These are phyloP conservation scores for Starmerella kuoi DNA, from an alignment of 805 yeast genomes.

Conservation along the genomic window DNA sequence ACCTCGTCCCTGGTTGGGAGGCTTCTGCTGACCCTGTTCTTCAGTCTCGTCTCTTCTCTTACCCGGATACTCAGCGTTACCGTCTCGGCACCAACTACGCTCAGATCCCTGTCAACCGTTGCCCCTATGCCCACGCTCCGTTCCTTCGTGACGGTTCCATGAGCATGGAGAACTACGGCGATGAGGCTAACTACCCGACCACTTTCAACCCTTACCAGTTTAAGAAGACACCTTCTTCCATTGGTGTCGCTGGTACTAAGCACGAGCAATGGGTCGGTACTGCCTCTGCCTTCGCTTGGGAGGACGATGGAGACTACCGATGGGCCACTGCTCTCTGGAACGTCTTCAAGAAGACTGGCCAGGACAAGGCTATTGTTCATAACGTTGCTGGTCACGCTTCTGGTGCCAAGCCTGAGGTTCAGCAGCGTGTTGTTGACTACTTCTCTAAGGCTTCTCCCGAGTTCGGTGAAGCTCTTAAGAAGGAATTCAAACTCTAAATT, in stretches of 20 bases:
- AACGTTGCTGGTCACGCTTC: conserved; percentile 64
- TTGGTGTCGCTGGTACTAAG: conserved; percentile 27
- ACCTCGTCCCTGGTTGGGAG: conserved; percentile 63
- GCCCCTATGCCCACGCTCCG: conserved; percentile 40
- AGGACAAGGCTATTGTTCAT: conserved; percentile 71
- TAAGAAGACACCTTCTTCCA: conserved; percentile 15
- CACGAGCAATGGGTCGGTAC: conserved; percentile 77
- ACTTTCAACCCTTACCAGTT: conserved; percentile 29
- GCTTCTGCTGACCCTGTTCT: conserved; percentile 67
- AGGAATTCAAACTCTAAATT: conserved; percentile 3
- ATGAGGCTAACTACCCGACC: conserved; percentile 43
- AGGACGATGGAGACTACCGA: conserved; percentile 56
- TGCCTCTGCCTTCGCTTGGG: conserved; percentile 81
- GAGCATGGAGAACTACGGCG: conserved; percentile 38
- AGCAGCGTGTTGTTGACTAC: conserved; percentile 65
- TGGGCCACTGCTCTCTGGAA: conserved; percentile 73
- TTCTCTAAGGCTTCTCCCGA: conserved; percentile 60
- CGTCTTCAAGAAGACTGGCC: conserved; percentile 67
- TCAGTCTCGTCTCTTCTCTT: conserved; percentile 64
- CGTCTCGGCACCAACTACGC: conserved; percentile 59
- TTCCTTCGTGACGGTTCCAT: conserved; percentile 54
- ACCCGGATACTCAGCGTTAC: conserved; percentile 66
- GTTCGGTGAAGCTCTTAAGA: conserved; percentile 46
- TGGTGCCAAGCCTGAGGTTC: conserved; percentile 61
- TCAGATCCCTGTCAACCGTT: conserved; percentile 52